These are phyloP conservation scores for Cercis canadensis DNA, from an alignment of 306 rosid species.

Conservation along the genomic window DNA sequence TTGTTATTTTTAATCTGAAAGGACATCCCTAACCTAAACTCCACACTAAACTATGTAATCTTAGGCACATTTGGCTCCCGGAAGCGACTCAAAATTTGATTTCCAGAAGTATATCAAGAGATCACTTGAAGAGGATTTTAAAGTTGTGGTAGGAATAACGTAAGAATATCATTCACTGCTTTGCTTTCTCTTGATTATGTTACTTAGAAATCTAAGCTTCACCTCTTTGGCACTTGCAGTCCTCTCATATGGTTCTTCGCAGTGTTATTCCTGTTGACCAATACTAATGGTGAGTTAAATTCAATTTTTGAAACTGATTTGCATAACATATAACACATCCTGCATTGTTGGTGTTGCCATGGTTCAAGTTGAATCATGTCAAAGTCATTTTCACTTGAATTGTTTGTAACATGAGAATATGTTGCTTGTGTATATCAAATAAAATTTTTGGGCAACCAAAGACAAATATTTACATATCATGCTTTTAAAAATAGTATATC, in stretches of 20 bases:
- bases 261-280: conserved; percentile 64
- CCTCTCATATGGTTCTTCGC: conserved; percentile 82
- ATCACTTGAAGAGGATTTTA: conserved; percentile 89
- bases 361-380: too few relatives aligned
- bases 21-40: neutral
- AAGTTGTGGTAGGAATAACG: conserved; percentile 85
- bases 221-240: conserved; percentile 50
- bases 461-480: too few relatives aligned
- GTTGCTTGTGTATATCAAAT: too few relatives aligned
- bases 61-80: conserved; percentile 87
- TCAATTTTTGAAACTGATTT: too few relatives aligned
- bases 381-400: too few relatives aligned
- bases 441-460: too few relatives aligned
- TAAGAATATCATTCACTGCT: conserved; percentile 27
- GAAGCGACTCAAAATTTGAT: conserved; percentile 63
- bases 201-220: conserved; percentile 11
- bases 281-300: conserved; percentile 61
- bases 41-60: conserved; percentile 22
- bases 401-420: too few relatives aligned
- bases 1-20: neutral
- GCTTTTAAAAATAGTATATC: too few relatives aligned
- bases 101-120: conserved; percentile 74
- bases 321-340: too few relatives aligned
- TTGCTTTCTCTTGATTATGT: conserved; percentile 28
- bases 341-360: too few relatives aligned